Base-by-base conservation (phyloP, 2,329 filamentous ascomycete species). In the Ophiocordyceps unilateralis region DNA sequence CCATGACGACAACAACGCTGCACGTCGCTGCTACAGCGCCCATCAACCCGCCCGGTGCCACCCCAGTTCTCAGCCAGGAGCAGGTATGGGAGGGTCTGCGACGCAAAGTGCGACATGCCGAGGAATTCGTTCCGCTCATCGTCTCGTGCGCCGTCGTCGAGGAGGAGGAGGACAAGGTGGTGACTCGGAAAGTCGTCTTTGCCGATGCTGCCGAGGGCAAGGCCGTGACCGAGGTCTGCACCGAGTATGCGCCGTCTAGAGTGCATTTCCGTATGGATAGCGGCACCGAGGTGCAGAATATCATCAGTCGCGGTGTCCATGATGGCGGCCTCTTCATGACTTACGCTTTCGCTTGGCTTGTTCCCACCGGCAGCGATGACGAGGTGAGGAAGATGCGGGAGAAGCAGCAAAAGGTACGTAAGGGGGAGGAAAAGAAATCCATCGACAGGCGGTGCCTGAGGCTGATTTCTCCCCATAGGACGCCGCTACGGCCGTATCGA, bases 341-440 rank as follows among this genome's bases (percentile, higher is more conserved):
- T 12, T 60, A 57, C 45, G 46, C 53, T 1, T 62, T 61, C 47
- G 51, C 54, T 22, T 57, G 58, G 55, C 49, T 49, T 41, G 45
- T 54, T 42, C 41, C 47, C 8, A 50, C 44, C 1, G 45, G 39
- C 44, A 42, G 40, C 53, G 51, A 48, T 23, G 48, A 50, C 19
- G 49, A 49, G 24, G 50, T 46, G 17, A 36, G 28, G 40, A 47
- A 41, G 26, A 41, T 52, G 41, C 44, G 49, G 48, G 52, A 39
- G 5, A 39, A 19, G 44, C 50, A 53, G 42, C 46, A 50, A 41
- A 45, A 51, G 49, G 55, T 55, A 30, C 38, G 44, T 38, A 43
- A n/a, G 8, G 17, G 17, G 9, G 19, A 6, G 10, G 28, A n/a
- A n/a, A n/a, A n/a, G n/a, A n/a, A n/a, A n/a, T n/a, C n/a, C n/a